Evolutionary conservation across 2,329 filamentous ascomycete species (phyloP).

Genomic region (Fusarium goolgardi): DNA sequence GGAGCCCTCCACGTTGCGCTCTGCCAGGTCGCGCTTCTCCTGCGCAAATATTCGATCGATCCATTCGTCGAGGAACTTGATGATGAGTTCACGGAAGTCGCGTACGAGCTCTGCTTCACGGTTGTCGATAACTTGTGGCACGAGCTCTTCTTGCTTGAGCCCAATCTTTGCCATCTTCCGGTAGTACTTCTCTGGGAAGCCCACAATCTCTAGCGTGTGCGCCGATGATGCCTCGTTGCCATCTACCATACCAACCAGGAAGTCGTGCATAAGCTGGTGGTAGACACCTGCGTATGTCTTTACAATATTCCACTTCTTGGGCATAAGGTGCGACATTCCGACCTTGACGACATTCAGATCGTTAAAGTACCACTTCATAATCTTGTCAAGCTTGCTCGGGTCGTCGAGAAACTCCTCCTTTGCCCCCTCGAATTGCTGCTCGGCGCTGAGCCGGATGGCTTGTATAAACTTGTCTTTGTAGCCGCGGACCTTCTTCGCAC

Average conservation of each 20-base stretch:
- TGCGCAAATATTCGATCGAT: slow-evolving; percentile 90
- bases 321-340: slow-evolving; percentile 91
- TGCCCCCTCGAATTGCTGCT: slow-evolving; percentile 78
- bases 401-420: slow-evolving; percentile 84
- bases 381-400: slow-evolving; percentile 84
- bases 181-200: slow-evolving; percentile 97
- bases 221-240: slow-evolving; percentile 85
- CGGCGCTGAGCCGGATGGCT: slow-evolving; percentile 78
- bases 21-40: slow-evolving; percentile 83
- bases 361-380: slow-evolving; percentile 96
- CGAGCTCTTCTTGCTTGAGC: slow-evolving; percentile 78
- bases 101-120: slow-evolving; percentile 90
- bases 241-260: slow-evolving; percentile 83
- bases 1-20: slow-evolving; percentile 76
- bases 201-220: slow-evolving; percentile 90
- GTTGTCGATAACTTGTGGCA: slow-evolving; percentile 89
- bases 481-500: slow-evolving; percentile 89
- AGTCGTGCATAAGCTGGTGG: slow-evolving; percentile 95
- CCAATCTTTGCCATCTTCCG: slow-evolving; percentile 94
- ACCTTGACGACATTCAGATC: slow-evolving; percentile 94
- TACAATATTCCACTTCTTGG: slow-evolving; percentile 96
- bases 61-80: slow-evolving; percentile 96
- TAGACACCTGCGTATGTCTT: slow-evolving; percentile 91
- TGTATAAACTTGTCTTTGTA: slow-evolving; percentile 97
- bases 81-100: slow-evolving; percentile 94